Evolutionary conservation across 176 grass and related monocot genomes (phyloP).

Genomic region (Pharus latifolius): DNA sequence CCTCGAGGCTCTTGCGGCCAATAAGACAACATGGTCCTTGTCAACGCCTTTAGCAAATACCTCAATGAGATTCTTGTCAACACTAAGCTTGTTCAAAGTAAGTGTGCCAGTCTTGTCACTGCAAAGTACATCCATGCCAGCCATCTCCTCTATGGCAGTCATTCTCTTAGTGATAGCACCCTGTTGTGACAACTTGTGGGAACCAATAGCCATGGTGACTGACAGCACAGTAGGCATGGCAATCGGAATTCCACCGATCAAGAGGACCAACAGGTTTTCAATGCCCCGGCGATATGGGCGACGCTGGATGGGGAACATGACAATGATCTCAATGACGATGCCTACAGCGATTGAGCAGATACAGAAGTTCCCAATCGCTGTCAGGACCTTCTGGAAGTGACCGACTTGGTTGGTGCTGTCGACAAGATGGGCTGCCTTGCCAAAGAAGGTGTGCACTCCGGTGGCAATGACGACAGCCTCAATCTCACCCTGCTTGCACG

Average conservation of each 20-base stretch:
- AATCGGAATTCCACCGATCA: constrained; percentile 97
- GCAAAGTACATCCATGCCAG: constrained; percentile 96
- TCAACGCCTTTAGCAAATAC: constrained; percentile 78
- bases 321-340: constrained; percentile 88
- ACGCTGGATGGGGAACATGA: constrained; percentile 97
- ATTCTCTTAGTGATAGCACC: constrained; percentile 98
- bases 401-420: constrained; percentile 98
- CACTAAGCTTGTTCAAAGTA: constrained; percentile 92
- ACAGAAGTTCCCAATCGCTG: constrained; percentile 96
- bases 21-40: constrained; percentile 73
- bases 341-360: constrained; percentile 90
- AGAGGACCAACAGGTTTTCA: constrained; percentile 85
- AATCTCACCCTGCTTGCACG: constrained; percentile 94
- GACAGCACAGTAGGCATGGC: constrained; percentile 95
- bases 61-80: constrained; percentile 83
- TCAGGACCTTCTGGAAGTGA: constrained; percentile 95
- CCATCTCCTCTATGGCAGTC: constrained; percentile 98
- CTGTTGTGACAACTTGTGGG: constrained; percentile 91
- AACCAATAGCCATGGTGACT: constrained; percentile 95
- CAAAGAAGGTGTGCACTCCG: constrained; percentile 97
- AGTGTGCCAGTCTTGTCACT: constrained; percentile 93
- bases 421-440: constrained; percentile 96
- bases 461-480: constrained; percentile 99
- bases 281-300: constrained; percentile 61
- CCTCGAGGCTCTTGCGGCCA: constrained; percentile 77